Base-by-base conservation (phyloP, 305 asterid genomes). In the Fraxinus baroniana region DNA sequence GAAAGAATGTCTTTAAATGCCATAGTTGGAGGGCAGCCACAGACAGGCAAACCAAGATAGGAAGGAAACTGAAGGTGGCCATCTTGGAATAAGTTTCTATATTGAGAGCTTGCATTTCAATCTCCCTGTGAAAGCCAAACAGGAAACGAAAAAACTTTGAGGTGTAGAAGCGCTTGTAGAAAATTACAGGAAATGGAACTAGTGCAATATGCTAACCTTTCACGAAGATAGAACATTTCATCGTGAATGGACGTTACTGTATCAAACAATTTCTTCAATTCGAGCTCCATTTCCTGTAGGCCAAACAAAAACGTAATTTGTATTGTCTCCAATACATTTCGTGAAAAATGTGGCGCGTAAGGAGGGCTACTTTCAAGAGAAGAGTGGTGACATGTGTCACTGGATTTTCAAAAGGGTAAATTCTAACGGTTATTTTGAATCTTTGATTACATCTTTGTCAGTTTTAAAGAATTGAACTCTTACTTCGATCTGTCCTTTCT, bases 1-100 rank as follows among this genome's bases (percentile, higher is more conserved):
- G 82, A 9, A 87, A 87, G 52, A 81, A 83, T 20, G 82, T 18
- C 85, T 85, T 87, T 70, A 85, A 62, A 81, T 87, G 87, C 88
- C 90, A 83, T 28, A 87, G 49, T 22, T 87, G 88, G 7, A 87
- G 79, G 68, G 75, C 81, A 44, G 88, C 86, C 83, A 85, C 88
- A 13, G 79, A 85, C 44, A 79, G 49, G 72, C 87, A 83, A 20
- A 83, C 77, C 57, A 83, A 33, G 7, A 87, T 64, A 7, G 88
- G 83, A 13, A 85, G 74, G 60, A 18, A 35, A 41, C 80, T 83
- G 26, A 83, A 83, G 9, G 74, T 76, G 1, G 84, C 81, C 85
- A 85, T 79, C 81, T 85, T 83, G 36, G 84, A 60, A 44, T 79
- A 30, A 1, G 88, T 83, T 66, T 84, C 80, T 76, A 75, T 76